A percentile compares a stretch with the other conserved stretches of the same genome.
Evolutionary conservation across 441 rosid species (phyloP).

Genomic region (Hura crepitans): DNA sequence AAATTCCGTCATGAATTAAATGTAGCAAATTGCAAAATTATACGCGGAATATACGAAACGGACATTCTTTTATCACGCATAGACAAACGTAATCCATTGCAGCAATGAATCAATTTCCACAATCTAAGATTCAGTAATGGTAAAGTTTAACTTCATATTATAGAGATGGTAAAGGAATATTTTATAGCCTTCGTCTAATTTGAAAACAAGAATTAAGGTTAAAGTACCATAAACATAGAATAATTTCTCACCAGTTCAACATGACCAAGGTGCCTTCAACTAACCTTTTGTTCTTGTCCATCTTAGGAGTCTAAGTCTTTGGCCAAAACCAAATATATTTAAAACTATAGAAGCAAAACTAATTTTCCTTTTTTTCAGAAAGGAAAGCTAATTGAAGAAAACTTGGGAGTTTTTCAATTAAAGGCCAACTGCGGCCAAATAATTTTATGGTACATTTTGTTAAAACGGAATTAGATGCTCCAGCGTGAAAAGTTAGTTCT

Average conservation of each 20-base stretch:
- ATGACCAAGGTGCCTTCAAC: not conserved
- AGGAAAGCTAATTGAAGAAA: not conserved
- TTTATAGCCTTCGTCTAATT: not conserved
- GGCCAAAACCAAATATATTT: no score
- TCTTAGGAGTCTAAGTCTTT: not conserved
- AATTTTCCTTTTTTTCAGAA: no score
- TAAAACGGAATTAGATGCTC: not conserved
- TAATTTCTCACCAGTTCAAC: not conserved
- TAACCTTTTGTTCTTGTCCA: no score
- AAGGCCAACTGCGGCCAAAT: not conserved
- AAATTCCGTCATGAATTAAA: slow-evolving; percentile 8
- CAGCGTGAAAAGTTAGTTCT: not conserved
- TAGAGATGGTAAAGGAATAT: not conserved
- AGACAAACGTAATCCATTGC: slow-evolving; percentile 7
- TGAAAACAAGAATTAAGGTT: not conserved
- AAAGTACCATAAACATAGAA: not conserved
- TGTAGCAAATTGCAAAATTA: slow-evolving; percentile 4
- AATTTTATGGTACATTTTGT: not conserved
- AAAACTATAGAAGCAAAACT: not conserved
- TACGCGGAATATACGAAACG: not conserved
- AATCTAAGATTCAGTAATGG: not conserved
- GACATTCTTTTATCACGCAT: not conserved
- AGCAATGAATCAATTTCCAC: not conserved
- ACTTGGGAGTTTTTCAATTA: not conserved
- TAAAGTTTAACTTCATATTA: no score